Evolutionary conservation across 441 rosid genomes (phyloP).

Genomic region (Eruca vesicaria): DNA sequence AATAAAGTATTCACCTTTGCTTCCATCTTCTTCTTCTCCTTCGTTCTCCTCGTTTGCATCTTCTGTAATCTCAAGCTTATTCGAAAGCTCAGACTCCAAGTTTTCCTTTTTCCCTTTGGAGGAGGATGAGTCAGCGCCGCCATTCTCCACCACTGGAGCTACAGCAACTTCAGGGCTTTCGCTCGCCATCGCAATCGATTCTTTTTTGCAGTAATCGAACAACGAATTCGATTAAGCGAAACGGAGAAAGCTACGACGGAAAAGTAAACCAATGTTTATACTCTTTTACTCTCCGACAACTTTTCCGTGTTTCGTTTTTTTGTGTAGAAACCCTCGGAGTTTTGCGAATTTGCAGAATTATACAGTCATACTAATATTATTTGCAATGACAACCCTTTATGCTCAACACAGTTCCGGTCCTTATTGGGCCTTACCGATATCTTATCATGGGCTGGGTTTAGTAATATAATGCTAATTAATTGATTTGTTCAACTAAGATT

Average conservation of each 20-base stretch:
- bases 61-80: conserved; percentile 39
- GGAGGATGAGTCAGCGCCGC: conserved; percentile 41
- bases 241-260: too few species aligned
- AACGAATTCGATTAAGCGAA: neutral
- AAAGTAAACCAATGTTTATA: neutral
- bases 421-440: conserved; percentile 5
- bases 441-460: neutral
- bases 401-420: neutral
- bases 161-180: conserved; percentile 39
- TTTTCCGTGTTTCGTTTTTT: neutral
- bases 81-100: conserved; percentile 29
- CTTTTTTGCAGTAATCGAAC: neutral
- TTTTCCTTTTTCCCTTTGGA: conserved; percentile 23
- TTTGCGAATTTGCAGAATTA: neutral
- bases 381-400: neutral
- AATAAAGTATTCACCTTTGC: conserved; percentile 44
- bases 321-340: conserved; percentile 1
- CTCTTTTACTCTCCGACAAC: neutral
- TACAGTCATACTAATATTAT: neutral
- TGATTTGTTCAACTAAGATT: too few species aligned
- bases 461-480: neutral
- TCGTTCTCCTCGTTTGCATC: conserved; percentile 36
- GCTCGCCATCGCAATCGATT: conserved; percentile 47
- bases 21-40: conserved; percentile 38
- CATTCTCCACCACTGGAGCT: conserved; percentile 41